phyloP scores from a whole-genome alignment of 305 asterid species.

The Solanum hybrid region DNA sequence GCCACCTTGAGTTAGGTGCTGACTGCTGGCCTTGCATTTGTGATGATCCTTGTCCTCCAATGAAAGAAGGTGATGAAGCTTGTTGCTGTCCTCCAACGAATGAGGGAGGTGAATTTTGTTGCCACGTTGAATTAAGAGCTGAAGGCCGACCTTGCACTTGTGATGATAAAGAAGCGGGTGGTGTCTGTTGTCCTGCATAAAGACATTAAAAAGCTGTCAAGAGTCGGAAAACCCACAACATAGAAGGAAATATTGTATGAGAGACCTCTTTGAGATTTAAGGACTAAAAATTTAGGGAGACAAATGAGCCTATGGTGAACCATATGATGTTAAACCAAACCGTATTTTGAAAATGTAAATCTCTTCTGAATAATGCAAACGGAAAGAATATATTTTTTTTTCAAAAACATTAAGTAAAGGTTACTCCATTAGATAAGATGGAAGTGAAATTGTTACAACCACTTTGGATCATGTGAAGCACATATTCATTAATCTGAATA shows the following conservation, averaged over 20 bases:
- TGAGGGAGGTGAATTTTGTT: neutral
- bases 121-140: neutral
- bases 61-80: slow-evolving; percentile 3
- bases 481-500: neutral
- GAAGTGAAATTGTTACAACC: neutral
- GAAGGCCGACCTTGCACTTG: slow-evolving; percentile 11
- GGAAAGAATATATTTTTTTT: neutral
- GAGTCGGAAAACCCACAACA: neutral
- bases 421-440: neutral
- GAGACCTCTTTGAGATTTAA: neutral
- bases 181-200: slow-evolving; percentile 1
- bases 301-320: neutral
- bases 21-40: slow-evolving; percentile 1
- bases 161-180: neutral
- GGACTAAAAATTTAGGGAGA: neutral
- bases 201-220: neutral
- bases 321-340: neutral
- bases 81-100: slow-evolving; percentile 1
- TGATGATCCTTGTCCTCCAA: neutral
- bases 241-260: neutral
- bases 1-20: neutral
- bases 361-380: neutral
- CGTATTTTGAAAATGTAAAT: neutral
- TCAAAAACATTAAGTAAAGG: neutral
- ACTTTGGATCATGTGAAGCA: neutral